phyloP scores from a whole-genome alignment of 2,329 filamentous ascomycete species.

The Orbilia ellipsospora region DNA sequence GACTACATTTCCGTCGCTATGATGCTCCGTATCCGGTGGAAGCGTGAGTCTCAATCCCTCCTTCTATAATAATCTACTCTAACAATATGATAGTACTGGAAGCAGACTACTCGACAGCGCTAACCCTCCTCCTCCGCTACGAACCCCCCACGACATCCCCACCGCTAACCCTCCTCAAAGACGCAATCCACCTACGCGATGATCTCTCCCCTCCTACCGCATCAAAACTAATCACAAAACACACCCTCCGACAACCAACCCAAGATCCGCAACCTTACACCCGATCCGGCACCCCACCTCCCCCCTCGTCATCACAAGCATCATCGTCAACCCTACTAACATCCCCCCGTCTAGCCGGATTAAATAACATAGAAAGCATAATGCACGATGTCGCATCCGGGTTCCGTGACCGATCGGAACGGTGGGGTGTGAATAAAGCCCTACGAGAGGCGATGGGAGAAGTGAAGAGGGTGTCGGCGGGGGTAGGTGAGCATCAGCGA shows the following conservation, averaged over 20 bases:
- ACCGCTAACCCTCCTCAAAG: conserved; percentile 83
- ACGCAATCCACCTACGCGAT: conserved; percentile 79
- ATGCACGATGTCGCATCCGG: conserved; percentile 81
- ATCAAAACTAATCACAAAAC: conserved; percentile 39
- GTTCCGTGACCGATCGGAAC: conserved; percentile 78
- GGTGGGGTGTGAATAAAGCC: conserved; percentile 81
- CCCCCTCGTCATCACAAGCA: background rate
- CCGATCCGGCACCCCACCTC: conserved; percentile 54
- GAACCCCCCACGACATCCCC: conserved; percentile 73
- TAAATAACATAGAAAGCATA: conserved; percentile 68
- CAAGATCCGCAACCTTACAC: conserved; percentile 27
- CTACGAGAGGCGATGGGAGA: conserved; percentile 84
- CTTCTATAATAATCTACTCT: conserved; percentile 60
- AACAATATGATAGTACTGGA: conserved; percentile 73
- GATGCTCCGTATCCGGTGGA: conserved; percentile 90
- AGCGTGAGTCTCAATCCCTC: conserved; percentile 67
- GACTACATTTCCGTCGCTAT: conserved; percentile 94
- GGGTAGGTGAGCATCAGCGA: conserved; percentile 46
- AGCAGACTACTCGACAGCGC: conserved; percentile 85
- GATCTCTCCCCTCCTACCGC: conserved; percentile 68
- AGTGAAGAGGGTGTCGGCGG: conserved; percentile 66
- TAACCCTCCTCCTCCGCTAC: conserved; percentile 86
- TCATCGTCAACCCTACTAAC: conserved; percentile 58
- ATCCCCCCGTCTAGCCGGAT: conserved; percentile 61
- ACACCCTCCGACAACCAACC: conserved; percentile 24